Percentiles rank a stretch among this genome's conserved stretches.
Evolutionary conservation across 2,329 filamentous ascomycete genomes (phyloP).

Genomic region (Davidsoniella neocaledoniae): DNA sequence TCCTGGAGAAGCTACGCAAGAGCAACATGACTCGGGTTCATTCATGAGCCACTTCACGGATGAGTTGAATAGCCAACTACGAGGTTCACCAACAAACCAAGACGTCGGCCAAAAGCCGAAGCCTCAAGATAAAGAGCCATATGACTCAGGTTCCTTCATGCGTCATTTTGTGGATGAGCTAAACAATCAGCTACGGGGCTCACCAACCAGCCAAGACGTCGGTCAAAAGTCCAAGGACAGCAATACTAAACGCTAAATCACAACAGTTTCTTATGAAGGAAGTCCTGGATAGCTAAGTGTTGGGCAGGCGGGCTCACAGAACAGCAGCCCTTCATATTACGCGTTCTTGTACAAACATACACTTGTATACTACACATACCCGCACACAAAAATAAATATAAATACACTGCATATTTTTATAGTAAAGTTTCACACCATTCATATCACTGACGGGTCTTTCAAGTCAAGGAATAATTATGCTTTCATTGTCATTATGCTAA

Average conservation of each 20-base stretch:
- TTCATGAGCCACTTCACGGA: constrained; percentile 33
- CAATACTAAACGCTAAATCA: too few relatives aligned
- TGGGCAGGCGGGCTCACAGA: neutral
- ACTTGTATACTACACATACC: too few relatives aligned
- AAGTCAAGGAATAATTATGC: too few relatives aligned
- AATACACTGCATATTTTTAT: too few relatives aligned
- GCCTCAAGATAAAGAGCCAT: neutral
- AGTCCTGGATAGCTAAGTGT: neutral
- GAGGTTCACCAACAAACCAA: constrained; percentile 1
- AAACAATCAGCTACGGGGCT: neutral
- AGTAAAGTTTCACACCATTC: too few relatives aligned
- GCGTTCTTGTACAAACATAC: too few relatives aligned
- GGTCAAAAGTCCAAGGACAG: too few relatives aligned
- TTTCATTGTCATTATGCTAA: too few relatives aligned
- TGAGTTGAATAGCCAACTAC: constrained; percentile 33
- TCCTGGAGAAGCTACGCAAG: constrained; percentile 33
- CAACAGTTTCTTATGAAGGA: too few relatives aligned
- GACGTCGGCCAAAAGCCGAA: neutral
- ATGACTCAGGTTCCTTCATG: neutral
- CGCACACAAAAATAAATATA: too few relatives aligned
- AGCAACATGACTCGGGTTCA: constrained; percentile 14
- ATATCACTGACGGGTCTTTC: too few relatives aligned
- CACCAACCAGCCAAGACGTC: neutral
- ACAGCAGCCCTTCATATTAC: neutral
- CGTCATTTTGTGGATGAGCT: constrained; percentile 4